Evolutionary conservation across 2,329 filamentous ascomycete genomes (phyloP).

Genomic region (Ophiostoma himal-ulmi): DNA sequence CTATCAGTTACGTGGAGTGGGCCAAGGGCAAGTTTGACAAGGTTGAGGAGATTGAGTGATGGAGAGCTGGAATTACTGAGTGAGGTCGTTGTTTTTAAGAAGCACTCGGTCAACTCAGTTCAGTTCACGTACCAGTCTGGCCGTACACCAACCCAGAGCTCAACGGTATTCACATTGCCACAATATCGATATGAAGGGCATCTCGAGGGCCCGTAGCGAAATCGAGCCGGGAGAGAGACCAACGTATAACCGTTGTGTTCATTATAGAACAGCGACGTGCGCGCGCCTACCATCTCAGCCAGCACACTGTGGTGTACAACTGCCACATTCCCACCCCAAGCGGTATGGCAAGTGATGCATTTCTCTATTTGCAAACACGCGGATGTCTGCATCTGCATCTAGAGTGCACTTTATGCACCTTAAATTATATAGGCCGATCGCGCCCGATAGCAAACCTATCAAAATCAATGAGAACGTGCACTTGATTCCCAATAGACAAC

Average conservation of each 20-base stretch:
- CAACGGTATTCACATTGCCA: too few species aligned
- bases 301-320: neutral
- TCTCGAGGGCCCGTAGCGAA: neutral
- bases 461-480: neutral
- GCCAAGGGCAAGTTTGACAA: slow-evolving; percentile 34
- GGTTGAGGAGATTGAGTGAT: neutral
- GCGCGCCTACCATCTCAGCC: neutral
- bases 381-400: neutral
- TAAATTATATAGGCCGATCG: neutral
- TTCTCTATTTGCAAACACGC: neutral
- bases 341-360: neutral
- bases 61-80: too few species aligned
- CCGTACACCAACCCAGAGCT: too few species aligned
- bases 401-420: neutral
- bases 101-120: neutral
- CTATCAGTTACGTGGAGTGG: slow-evolving; percentile 68
- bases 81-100: neutral
- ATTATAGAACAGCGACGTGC: neutral
- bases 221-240: neutral
- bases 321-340: neutral
- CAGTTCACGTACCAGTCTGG: neutral
- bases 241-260: neutral
- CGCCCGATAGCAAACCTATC: neutral
- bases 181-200: neutral
- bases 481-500: neutral